A percentile compares a stretch with the other conserved stretches of the same genome.
Conservation (phyloP, 164 flowering plant species). For the Macadamia tetraphylla region DNA sequence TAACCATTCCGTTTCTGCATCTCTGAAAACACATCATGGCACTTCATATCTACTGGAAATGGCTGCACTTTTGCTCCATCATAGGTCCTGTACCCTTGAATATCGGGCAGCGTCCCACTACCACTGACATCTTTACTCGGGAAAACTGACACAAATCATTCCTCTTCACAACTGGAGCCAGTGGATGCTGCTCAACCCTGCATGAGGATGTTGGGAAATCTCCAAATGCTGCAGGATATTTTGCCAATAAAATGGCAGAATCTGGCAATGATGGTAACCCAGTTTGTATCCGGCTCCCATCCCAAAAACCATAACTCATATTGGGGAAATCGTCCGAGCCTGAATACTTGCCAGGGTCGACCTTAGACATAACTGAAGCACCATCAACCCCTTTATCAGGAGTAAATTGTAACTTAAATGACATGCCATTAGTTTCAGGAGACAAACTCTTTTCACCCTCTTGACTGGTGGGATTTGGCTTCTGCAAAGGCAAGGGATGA, state of each 20-base stretch:
- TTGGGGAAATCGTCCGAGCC: constrained; percentile 48
- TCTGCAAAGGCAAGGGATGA: constrained; percentile 35
- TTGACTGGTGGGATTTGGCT: constrained; percentile 19
- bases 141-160: constrained; percentile 31
- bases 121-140: constrained; percentile 30
- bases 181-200: constrained; percentile 39
- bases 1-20: constrained; percentile 49
- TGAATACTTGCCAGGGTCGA: constrained; percentile 24
- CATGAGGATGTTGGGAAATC: constrained; percentile 34
- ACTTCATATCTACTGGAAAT: constrained; percentile 44
- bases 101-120: constrained; percentile 34
- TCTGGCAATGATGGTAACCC: constrained; percentile 55
- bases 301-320: constrained; percentile 64
- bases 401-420: constrained; percentile 22
- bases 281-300: constrained; percentile 58
- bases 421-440: constrained; percentile 20
- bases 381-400: constrained; percentile 27
- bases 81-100: constrained; percentile 30
- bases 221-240: constrained; percentile 55
- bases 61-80: constrained; percentile 39
- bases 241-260: constrained; percentile 52
- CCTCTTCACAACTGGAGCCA: constrained; percentile 22
- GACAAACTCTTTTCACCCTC: constrained; percentile 16
- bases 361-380: constrained; percentile 21
- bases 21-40: constrained; percentile 35